phyloP scores from a whole-genome alignment of 176 grass and related monocot species.

The Hordeum marinum region DNA sequence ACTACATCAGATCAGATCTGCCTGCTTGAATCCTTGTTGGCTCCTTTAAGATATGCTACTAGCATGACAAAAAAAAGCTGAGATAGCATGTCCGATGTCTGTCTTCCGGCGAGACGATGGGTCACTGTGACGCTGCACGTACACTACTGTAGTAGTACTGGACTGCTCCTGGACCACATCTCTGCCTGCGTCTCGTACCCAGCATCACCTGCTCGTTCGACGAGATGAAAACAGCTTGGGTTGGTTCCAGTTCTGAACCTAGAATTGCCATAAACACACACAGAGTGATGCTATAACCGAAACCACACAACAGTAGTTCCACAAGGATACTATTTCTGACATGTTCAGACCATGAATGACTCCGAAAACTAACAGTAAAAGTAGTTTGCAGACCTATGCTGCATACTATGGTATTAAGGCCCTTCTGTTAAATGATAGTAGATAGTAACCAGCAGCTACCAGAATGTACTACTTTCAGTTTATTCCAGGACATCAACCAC shows the following conservation, averaged over 20 bases:
- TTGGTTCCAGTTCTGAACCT: background rate
- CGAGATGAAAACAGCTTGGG: background rate
- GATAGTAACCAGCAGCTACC: background rate
- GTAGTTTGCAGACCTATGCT: background rate
- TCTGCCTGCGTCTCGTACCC: background rate
- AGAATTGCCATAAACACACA: background rate
- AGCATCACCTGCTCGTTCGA: background rate
- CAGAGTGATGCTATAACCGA: background rate
- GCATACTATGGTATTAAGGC: background rate
- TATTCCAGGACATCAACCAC: background rate
- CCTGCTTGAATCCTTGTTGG: background rate
- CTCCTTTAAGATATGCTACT: background rate
- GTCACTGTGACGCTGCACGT: background rate
- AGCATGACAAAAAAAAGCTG: background rate
- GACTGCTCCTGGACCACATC: background rate
- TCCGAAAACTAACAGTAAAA: background rate
- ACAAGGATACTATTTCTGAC: too few relatives aligned
- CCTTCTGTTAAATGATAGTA: background rate
- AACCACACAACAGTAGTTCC: too few relatives aligned
- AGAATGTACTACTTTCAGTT: background rate
- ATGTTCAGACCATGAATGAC: background rate
- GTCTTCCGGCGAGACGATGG: background rate
- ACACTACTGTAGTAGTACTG: background rate
- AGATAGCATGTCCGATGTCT: background rate
- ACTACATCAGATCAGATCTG: background rate